Evolutionary conservation across 2,329 filamentous ascomycete species (phyloP).

Genomic region (Emmonsiellopsis sp.): DNA sequence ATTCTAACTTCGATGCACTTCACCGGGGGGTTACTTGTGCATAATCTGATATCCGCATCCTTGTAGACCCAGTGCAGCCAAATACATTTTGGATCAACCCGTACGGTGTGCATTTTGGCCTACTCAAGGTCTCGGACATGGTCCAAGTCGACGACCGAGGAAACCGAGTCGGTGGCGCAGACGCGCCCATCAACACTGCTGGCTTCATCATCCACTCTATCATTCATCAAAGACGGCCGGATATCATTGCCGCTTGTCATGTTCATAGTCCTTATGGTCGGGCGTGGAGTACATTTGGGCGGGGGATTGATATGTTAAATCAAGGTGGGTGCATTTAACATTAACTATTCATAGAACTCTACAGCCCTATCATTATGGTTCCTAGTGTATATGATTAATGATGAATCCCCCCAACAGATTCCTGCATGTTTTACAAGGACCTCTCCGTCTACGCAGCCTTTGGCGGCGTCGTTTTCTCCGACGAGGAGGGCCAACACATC

Average conservation of each 20-base stretch:
- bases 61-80: conserved; percentile 15
- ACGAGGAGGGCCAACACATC: conserved; percentile 38
- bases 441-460: conserved; percentile 33
- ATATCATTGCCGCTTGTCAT: conserved; percentile 38
- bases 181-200: conserved; percentile 34
- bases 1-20: neutral
- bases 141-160: conserved; percentile 37
- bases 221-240: conserved; percentile 37
- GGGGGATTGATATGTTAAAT: conserved; percentile 36
- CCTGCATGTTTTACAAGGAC: conserved; percentile 20
- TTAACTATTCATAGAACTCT: no score
- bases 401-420: conserved; percentile 5
- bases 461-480: conserved; percentile 38
- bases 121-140: conserved; percentile 38
- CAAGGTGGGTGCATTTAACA: conserved; percentile 20
- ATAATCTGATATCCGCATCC: neutral
- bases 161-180: conserved; percentile 33
- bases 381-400: neutral
- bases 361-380: no score
- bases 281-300: conserved; percentile 35
- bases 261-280: conserved; percentile 37
- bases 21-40: no score
- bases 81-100: conserved; percentile 33
- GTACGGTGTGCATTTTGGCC: conserved; percentile 33
- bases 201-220: conserved; percentile 41